Conservation (phyloP, 306 rosid genomes). For the Argentina anserina region DNA sequence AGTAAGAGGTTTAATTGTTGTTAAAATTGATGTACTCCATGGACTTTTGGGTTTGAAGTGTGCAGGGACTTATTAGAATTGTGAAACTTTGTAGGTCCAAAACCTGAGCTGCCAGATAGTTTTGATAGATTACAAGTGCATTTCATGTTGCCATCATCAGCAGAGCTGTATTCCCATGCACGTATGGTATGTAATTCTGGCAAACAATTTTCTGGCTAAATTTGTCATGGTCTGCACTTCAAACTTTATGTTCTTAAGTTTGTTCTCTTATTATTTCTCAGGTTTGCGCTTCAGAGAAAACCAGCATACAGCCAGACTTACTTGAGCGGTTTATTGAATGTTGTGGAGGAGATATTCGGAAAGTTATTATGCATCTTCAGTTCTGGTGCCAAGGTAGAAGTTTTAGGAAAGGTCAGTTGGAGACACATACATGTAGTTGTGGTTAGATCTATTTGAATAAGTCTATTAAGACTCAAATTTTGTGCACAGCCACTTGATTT, state of each 20-base stretch:
- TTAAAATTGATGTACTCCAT: constrained; percentile 18
- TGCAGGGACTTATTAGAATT: constrained; percentile 11
- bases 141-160: constrained; percentile 58
- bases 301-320: constrained; percentile 42
- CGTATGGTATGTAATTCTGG: constrained; percentile 50
- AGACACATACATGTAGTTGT: background rate
- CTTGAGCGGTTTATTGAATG: constrained; percentile 54
- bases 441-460: background rate
- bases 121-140: constrained; percentile 45
- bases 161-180: constrained; percentile 62
- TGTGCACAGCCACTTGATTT: background rate
- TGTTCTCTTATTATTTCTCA: constrained; percentile 36
- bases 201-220: constrained; percentile 4
- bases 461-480: background rate
- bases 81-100: constrained; percentile 50
- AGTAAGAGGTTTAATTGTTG: constrained; percentile 53
- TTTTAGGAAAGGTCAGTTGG: constrained; percentile 45
- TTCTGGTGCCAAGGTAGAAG: constrained; percentile 80
- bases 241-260: constrained; percentile 11
- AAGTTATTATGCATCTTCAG: constrained; percentile 78
- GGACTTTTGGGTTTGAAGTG: constrained; percentile 17
- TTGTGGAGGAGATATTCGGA: constrained; percentile 72
- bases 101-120: constrained; percentile 54
- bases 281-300: constrained; percentile 72
- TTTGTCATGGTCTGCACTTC: background rate